phyloP scores from a whole-genome alignment of 306 rosid genomes.

The Trifolium repens region DNA sequence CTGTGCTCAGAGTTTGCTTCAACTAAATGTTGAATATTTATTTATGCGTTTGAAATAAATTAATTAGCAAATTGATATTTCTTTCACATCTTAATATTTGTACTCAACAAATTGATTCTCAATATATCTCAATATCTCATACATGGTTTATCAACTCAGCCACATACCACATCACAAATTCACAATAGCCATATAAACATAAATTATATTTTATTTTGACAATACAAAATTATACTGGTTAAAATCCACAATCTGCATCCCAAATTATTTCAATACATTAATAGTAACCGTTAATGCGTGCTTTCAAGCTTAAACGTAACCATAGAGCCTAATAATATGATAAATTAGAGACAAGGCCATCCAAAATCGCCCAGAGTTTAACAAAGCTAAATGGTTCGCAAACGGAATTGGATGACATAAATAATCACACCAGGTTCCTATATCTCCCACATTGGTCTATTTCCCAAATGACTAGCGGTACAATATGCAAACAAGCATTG shows the following conservation, averaged over 20 bases:
- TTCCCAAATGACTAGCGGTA: conserved; percentile 11
- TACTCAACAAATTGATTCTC: background rate
- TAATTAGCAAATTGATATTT: no score
- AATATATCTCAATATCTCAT: background rate
- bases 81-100: no score
- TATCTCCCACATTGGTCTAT: conserved; percentile 29
- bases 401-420: conserved; percentile 28
- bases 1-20: no score
- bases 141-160: background rate
- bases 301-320: conserved; percentile 1
- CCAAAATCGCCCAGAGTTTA: conserved; percentile 1
- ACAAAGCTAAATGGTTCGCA: conserved; percentile 28
- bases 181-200: background rate
- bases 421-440: conserved; percentile 33
- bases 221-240: background rate
- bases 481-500: background rate
- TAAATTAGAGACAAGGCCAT: conserved; percentile 10
- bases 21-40: no score
- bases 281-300: background rate
- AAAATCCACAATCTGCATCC: background rate
- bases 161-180: background rate
- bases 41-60: no score
- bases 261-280: conserved; percentile 29
- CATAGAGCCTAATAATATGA: background rate
- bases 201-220: background rate